A percentile compares a stretch with the other conserved stretches of the same genome.
Conservation (phyloP, 495 filamentous ascomycete genomes). For the Rostrohypoxylon terebratum region DNA sequence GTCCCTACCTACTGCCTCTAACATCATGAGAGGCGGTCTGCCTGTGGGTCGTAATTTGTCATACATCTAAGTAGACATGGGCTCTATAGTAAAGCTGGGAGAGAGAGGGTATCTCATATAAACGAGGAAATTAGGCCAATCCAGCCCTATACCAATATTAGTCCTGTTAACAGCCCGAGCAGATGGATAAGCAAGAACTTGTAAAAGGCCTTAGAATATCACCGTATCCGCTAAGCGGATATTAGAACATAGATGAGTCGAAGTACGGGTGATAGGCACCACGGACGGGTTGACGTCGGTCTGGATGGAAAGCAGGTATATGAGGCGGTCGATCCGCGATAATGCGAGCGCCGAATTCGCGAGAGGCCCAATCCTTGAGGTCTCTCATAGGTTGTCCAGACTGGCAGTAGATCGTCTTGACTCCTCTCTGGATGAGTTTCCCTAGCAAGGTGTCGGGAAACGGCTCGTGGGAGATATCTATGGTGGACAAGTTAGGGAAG, state of each 20-base stretch:
- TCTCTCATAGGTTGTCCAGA: slow-evolving; percentile 9
- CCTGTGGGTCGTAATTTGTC: neutral
- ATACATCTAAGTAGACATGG: neutral
- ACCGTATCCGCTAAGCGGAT: neutral
- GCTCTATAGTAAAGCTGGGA: neutral
- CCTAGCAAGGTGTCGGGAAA: slow-evolving; percentile 35
- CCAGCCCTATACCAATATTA: neutral
- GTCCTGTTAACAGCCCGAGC: too few species aligned
- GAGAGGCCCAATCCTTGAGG: slow-evolving; percentile 36
- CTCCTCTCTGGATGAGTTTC: slow-evolving; percentile 32
- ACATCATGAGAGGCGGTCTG: neutral
- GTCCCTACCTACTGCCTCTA: neutral
- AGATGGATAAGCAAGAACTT: neutral
- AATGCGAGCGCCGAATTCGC: slow-evolving; percentile 24
- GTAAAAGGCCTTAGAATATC: neutral
- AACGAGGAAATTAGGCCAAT: neutral
- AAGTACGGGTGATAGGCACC: neutral
- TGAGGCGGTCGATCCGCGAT: slow-evolving; percentile 17
- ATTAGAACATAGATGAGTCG: neutral
- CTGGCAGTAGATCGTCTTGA: slow-evolving; percentile 38
- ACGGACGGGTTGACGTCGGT: slow-evolving; percentile 1
- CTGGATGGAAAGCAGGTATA: slow-evolving; percentile 24
- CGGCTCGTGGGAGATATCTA: slow-evolving; percentile 38
- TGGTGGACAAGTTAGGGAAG: slow-evolving; percentile 42
- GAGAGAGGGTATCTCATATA: slow-evolving; percentile 5